phyloP scores from a whole-genome alignment of 768 basidiomycete species.

The Suillus hirtellus region DNA sequence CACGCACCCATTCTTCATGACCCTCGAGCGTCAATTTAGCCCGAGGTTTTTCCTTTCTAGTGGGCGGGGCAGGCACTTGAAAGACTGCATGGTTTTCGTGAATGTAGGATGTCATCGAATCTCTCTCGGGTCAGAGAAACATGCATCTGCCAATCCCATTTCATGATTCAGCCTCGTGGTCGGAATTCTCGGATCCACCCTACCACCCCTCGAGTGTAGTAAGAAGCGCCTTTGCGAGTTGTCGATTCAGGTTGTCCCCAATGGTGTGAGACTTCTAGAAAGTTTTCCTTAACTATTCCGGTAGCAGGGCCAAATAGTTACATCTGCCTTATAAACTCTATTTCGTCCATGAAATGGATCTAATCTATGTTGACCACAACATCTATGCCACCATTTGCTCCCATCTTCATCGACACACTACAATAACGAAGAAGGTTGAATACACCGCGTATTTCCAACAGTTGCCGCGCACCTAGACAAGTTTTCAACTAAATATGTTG shows the following conservation, averaged over 20 bases:
- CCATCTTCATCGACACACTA: slow-evolving; percentile 32
- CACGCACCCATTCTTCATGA: neutral
- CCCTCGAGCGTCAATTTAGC: neutral
- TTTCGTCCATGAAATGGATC: neutral
- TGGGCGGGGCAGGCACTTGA: neutral
- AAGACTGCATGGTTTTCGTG: neutral
- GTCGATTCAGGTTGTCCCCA: neutral
- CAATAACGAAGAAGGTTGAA: neutral
- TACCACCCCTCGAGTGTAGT: neutral
- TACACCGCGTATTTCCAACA: neutral
- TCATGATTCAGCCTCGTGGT: neutral
- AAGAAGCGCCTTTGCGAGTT: neutral
- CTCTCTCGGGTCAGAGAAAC: neutral
- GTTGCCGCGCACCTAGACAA: slow-evolving; percentile 57
- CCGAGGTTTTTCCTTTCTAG: neutral
- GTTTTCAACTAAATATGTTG: slow-evolving; percentile 72
- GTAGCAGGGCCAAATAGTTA: neutral
- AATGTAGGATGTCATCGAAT: neutral
- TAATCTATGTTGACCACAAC: slow-evolving; percentile 38
- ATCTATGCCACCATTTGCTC: slow-evolving; percentile 45
- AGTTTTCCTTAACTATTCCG: neutral
- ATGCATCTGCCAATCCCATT: neutral
- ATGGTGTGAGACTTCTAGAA: neutral
- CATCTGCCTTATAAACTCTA: neutral
- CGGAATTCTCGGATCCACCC: neutral